These are phyloP conservation scores for Penicillium malachiteum DNA, from an alignment of 495 filamentous ascomycete genomes.

Conservation along the genomic window DNA sequence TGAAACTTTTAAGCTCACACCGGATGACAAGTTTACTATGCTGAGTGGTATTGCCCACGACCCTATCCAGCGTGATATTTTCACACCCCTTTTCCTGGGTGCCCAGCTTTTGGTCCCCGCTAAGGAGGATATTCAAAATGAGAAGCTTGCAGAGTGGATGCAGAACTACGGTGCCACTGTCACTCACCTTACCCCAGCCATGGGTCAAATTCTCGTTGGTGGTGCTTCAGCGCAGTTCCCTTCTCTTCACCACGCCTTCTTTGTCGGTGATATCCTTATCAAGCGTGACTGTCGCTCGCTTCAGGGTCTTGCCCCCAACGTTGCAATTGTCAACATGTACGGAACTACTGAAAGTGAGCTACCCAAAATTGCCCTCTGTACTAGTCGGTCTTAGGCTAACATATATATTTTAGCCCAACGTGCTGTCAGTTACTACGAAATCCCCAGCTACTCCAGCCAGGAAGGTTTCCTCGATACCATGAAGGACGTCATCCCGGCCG, in stretches of 20 bases:
- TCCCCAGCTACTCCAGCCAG: constrained; percentile 67
- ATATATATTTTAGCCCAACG: constrained; percentile 50
- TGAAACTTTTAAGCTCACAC: constrained; percentile 69
- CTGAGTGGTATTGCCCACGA: constrained; percentile 83
- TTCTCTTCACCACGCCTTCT: constrained; percentile 77
- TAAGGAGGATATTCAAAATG: constrained; percentile 83
- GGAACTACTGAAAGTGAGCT: constrained; percentile 74
- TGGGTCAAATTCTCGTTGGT: constrained; percentile 94
- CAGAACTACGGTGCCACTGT: constrained; percentile 72
- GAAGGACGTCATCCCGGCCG: constrained; percentile 80
- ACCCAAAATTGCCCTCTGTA: too few species aligned
- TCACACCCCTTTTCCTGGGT: constrained; percentile 88
- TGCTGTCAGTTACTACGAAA: constrained; percentile 83
- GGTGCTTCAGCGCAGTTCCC: constrained; percentile 78
- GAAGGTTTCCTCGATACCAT: constrained; percentile 68
- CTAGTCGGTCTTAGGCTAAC: too few species aligned
- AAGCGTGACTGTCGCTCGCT: constrained; percentile 82
- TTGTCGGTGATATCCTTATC: constrained; percentile 89
- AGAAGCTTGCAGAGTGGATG: constrained; percentile 92
- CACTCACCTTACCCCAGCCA: constrained; percentile 88
- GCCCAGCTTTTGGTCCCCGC: constrained; percentile 79
- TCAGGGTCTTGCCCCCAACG: constrained; percentile 75
- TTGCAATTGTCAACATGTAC: constrained; percentile 85
- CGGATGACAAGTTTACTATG: constrained; percentile 80
- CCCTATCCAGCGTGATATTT: constrained; percentile 89